phyloP scores from a whole-genome alignment of 805 yeast species.

The Yarrowia sp. region DNA sequence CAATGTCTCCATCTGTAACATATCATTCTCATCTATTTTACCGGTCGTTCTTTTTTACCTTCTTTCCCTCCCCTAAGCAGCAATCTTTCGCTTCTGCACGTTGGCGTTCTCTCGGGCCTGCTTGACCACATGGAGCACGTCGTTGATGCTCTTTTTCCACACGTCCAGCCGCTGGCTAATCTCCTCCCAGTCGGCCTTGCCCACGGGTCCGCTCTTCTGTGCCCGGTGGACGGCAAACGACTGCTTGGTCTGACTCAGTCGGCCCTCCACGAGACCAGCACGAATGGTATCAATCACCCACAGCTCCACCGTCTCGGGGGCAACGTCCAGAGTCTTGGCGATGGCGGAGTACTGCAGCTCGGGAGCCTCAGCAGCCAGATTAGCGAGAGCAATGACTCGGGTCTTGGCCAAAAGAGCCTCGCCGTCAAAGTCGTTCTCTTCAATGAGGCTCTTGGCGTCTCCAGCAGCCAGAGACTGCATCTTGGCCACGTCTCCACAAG shows the following conservation, averaged over 20 bases:
- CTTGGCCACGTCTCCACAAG: conserved; percentile 35
- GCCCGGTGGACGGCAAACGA: conserved; percentile 41
- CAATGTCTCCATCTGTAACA: too few relatives aligned
- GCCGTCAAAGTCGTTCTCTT: conserved; percentile 26
- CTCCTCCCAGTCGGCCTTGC: conserved; percentile 40
- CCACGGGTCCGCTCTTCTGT: conserved; percentile 39
- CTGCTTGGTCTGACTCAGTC: conserved; percentile 42
- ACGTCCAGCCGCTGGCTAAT: conserved; percentile 37
- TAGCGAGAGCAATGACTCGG: conserved; percentile 35
- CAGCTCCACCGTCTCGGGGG: conserved; percentile 39
- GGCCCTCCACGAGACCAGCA: conserved; percentile 43
- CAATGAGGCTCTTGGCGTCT: conserved; percentile 24
- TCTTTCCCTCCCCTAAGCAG: too few relatives aligned
- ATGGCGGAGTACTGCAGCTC: conserved; percentile 38
- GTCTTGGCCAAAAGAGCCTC: conserved; percentile 32
- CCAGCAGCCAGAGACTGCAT: conserved; percentile 23
- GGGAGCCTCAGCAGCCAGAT: conserved; percentile 31
- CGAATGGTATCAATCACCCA: conserved; percentile 44
- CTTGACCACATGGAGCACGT: conserved; percentile 35
- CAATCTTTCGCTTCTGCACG: conserved; percentile 26
- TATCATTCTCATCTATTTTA: too few relatives aligned
- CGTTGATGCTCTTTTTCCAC: conserved; percentile 40
- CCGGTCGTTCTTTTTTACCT: not conserved
- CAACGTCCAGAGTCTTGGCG: conserved; percentile 36
- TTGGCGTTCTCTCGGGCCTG: conserved; percentile 34